phyloP scores from a whole-genome alignment of 2,329 filamentous ascomycete species.

The Phoma herbarum region DNA sequence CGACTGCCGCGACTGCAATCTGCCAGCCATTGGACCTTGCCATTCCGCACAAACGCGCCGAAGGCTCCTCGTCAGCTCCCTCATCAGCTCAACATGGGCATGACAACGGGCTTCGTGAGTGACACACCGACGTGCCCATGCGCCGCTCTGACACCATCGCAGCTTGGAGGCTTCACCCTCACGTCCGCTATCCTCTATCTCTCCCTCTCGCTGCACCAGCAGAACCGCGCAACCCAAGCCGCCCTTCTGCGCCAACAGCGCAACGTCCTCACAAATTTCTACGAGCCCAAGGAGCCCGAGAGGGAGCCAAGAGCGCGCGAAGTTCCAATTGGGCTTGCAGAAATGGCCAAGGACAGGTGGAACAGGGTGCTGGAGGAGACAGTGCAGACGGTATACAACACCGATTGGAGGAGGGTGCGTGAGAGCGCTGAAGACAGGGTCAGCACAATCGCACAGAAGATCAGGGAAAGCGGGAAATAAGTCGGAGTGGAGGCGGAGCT shows the following conservation, averaged over 20 bases:
- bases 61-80: conserved; percentile 5
- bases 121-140: background rate
- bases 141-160: conserved; percentile 18
- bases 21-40: conserved; percentile 14
- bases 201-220: conserved; percentile 55
- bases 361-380: conserved; percentile 57
- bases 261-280: conserved; percentile 54
- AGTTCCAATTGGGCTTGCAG: conserved; percentile 53
- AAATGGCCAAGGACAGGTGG: conserved; percentile 61
- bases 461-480: conserved; percentile 44
- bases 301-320: conserved; percentile 52
- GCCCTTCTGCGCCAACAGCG: conserved; percentile 58
- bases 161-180: conserved; percentile 62
- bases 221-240: conserved; percentile 57
- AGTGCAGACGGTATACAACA: conserved; percentile 54
- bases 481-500: background rate
- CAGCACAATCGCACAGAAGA: conserved; percentile 45
- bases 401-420: conserved; percentile 56
- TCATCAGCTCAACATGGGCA: conserved; percentile 54
- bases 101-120: conserved; percentile 61
- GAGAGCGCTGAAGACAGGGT: conserved; percentile 54
- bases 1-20: background rate
- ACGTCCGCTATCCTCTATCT: conserved; percentile 56
- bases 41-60: background rate
- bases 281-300: conserved; percentile 54